Base-by-base conservation (phyloP, 257 asterid genomes). In the Coffea eugenioides region DNA sequence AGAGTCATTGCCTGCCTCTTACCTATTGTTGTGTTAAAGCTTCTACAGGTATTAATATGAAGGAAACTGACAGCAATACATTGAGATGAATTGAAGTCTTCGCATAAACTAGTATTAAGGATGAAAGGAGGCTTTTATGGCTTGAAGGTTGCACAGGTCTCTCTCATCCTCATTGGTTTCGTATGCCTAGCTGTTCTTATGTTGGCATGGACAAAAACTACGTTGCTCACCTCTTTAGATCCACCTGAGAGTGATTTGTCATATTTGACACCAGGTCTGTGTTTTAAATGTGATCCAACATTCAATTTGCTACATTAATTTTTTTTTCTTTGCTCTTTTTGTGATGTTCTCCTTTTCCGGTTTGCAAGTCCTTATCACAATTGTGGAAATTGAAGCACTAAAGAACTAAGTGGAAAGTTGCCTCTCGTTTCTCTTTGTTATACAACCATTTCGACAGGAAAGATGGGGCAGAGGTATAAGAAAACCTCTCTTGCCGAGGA, bases 41-140 rank as follows among this genome's bases (percentile, higher is more conserved):
- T 76, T 73, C 56, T 75, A 25, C 69, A 74, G 85, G 48, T 20
- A n/a, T 15, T 74, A 74, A 62, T 46, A 75, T 65, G 82, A 73
- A 80, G 45, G 46, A 52, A 77, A 46, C 27, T 21, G 4, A 74
- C 14, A 11, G 43, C 31, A 3, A 48, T 2, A 69, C 12, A 61
- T 48, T 43, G 45, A 82, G 84, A 83, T 88, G 90, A 81, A 77
- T 73, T 66, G 16, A 51, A 51, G 79, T 77, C 69, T 67, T 65
- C 71, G 77, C 65, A 75, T 73, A 67, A 79, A 67, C 80, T 75
- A 83, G 82, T 80, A 46, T 66, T 75, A 79, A 91, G 94, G 95
- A 95, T 95, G 99, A 95, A 93, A 90, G 95, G 95, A 86, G 93
- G 92, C 90, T 80, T 90, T 72, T 86, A 83, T 83, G 96, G 92